Percentiles rank a stretch among this genome's conserved stretches.
Evolutionary conservation across 345 rosid species (phyloP).

Genomic region (Citrus sinensis): DNA sequence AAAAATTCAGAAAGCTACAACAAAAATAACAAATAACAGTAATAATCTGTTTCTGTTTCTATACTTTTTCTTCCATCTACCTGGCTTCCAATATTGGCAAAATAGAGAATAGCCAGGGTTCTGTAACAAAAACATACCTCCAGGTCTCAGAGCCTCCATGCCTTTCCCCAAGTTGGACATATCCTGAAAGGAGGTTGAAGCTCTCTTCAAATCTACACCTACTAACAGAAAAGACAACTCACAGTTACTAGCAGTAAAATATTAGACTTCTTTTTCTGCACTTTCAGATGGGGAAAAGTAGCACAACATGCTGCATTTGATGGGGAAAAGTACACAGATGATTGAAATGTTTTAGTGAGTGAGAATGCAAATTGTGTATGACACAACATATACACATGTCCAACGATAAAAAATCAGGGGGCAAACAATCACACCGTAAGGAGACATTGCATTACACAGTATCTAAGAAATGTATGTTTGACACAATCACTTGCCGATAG

Average conservation of each 20-base stretch:
- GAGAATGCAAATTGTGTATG: neutral
- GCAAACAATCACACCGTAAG: too few relatives aligned
- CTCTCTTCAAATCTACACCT: constrained; percentile 25
- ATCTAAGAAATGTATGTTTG: too few relatives aligned
- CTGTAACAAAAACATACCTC: constrained; percentile 12
- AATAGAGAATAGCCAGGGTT: neutral
- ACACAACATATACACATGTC: neutral
- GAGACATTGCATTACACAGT: too few relatives aligned
- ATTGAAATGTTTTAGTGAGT: neutral
- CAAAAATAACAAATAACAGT: neutral
- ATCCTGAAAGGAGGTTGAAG: constrained; percentile 22
- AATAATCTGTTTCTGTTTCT: neutral
- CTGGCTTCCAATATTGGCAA: constrained; percentile 9
- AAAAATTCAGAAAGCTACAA: neutral
- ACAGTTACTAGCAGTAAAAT: neutral
- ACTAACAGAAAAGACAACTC: constrained; percentile 6
- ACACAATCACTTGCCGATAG: too few relatives aligned
- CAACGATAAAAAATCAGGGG: neutral
- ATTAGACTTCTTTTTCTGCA: neutral
- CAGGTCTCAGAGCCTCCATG: constrained; percentile 15
- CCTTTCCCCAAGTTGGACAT: constrained; percentile 19
- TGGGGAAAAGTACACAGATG: neutral
- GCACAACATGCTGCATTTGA: neutral
- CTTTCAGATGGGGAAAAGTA: neutral
- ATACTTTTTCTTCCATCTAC: neutral